phyloP scores from a whole-genome alignment of 345 rosid genomes.

The Lepidium aucheri region DNA sequence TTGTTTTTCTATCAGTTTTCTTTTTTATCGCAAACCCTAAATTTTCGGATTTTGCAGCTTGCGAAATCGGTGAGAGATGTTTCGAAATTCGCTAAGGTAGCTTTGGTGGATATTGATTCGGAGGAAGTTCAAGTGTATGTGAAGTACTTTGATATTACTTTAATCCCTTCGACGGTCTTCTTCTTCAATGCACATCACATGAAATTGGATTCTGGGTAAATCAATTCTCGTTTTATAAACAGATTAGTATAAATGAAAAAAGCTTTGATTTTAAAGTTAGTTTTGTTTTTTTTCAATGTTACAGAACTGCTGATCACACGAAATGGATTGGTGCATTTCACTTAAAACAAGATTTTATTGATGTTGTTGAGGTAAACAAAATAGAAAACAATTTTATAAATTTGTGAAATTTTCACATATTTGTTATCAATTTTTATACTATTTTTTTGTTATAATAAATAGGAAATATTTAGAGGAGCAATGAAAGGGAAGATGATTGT shows the following conservation, averaged over 20 bases:
- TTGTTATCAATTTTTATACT: neutral
- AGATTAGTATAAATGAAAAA: neutral
- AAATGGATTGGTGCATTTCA: slow-evolving; percentile 88
- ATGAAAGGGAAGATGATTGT: slow-evolving; percentile 95
- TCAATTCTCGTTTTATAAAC: neutral
- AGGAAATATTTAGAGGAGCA: slow-evolving; percentile 88
- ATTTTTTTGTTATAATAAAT: slow-evolving; percentile 1
- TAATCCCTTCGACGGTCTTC: slow-evolving; percentile 70
- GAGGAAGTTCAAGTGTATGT: slow-evolving; percentile 74
- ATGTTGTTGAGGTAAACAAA: slow-evolving; percentile 67
- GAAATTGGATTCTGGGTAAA: slow-evolving; percentile 93
- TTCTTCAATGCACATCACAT: slow-evolving; percentile 95
- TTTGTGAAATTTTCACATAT: too few species aligned
- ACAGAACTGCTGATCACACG: slow-evolving; percentile 85
- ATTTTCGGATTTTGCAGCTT: slow-evolving; percentile 30
- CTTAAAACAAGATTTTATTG: slow-evolving; percentile 79
- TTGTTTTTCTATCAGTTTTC: neutral
- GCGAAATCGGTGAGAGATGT: slow-evolving; percentile 67
- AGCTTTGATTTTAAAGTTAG: neutral
- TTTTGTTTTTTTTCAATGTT: slow-evolving; percentile 1
- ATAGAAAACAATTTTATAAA: neutral
- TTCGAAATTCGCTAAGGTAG: slow-evolving; percentile 58
- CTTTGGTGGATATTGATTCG: slow-evolving; percentile 62
- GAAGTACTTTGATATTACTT: slow-evolving; percentile 71
- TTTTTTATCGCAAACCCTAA: neutral